These are phyloP conservation scores for Phtheirospermum japonicum DNA, from an alignment of 257 asterid genomes.

Conservation along the genomic window DNA sequence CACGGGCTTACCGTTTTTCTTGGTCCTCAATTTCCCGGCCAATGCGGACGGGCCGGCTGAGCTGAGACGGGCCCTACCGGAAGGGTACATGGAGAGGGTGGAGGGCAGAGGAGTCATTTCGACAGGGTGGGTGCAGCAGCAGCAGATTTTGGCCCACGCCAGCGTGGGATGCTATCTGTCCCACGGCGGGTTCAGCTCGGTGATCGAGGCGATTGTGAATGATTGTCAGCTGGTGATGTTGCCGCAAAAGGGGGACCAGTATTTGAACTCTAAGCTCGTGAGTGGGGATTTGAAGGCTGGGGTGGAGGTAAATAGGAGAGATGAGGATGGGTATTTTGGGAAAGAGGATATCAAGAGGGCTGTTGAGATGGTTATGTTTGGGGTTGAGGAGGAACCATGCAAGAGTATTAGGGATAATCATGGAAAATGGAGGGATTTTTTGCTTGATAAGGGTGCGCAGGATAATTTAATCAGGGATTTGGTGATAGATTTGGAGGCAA, in stretches of 20 bases:
- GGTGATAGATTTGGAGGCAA: conserved; percentile 33
- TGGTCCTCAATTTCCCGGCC: conserved; percentile 46
- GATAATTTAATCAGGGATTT: conserved; percentile 34
- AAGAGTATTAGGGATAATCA: conserved; percentile 34
- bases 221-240: conserved; percentile 52
- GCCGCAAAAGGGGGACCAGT: conserved; percentile 47
- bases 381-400: conserved; percentile 29
- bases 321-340: conserved; percentile 51
- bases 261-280: conserved; percentile 41
- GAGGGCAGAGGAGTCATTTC: conserved; percentile 36
- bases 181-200: conserved; percentile 60
- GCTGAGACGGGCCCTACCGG: conserved; percentile 40
- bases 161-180: conserved; percentile 46
- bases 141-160: conserved; percentile 42
- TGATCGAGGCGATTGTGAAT: conserved; percentile 46
- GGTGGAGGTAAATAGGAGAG: conserved; percentile 52
- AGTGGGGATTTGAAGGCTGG: conserved; percentile 45
- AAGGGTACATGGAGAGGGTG: conserved; percentile 42
- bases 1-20: conserved; percentile 43
- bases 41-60: conserved; percentile 24
- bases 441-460: conserved; percentile 35
- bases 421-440: conserved; percentile 42
- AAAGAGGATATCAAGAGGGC: conserved; percentile 40
- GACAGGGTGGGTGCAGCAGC: conserved; percentile 65
- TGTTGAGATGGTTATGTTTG: conserved; percentile 32